These are phyloP conservation scores for Tolypocladium ophioglossoides DNA, from an alignment of 2,329 filamentous ascomycete genomes.

Conservation along the genomic window DNA sequence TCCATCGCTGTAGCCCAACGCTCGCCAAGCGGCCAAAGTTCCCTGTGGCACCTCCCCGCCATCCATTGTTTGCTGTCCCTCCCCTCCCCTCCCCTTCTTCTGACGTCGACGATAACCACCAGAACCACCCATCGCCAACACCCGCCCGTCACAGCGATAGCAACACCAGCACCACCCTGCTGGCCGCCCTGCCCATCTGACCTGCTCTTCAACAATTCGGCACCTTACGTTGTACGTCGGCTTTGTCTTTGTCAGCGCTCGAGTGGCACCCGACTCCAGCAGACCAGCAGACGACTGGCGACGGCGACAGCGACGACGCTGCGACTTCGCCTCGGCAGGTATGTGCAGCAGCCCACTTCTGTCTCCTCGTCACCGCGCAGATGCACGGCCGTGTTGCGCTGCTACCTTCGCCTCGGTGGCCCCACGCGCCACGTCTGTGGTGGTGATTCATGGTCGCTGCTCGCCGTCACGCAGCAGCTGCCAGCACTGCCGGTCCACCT, in stretches of 20 bases:
- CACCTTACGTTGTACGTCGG: not conserved
- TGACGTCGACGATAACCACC: not conserved
- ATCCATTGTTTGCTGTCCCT: not conserved
- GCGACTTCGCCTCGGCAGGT: constrained; percentile 1
- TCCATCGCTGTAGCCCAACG: not conserved
- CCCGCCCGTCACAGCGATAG: not conserved
- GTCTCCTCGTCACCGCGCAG: not conserved
- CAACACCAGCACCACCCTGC: not conserved
- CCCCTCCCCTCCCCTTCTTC: not conserved
- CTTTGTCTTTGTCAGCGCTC: not conserved
- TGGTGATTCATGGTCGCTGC: not conserved
- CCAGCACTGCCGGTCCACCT: not conserved
- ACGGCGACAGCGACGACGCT: not conserved
- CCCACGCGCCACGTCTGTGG: constrained; percentile 1
- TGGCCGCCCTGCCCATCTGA: not conserved
- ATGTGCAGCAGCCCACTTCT: not conserved
- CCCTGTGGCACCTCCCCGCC: not conserved
- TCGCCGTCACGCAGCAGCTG: not conserved
- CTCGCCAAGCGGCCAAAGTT: not conserved
- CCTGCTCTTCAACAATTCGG: not conserved
- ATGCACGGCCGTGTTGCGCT: not conserved
- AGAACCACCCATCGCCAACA: not conserved
- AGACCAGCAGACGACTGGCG: not conserved
- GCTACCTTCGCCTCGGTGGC: not conserved
- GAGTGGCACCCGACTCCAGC: not conserved